Evolutionary conservation across 2,329 filamentous ascomycete genomes (phyloP).

Genomic region (Akanthomyces uredinophilus): DNA sequence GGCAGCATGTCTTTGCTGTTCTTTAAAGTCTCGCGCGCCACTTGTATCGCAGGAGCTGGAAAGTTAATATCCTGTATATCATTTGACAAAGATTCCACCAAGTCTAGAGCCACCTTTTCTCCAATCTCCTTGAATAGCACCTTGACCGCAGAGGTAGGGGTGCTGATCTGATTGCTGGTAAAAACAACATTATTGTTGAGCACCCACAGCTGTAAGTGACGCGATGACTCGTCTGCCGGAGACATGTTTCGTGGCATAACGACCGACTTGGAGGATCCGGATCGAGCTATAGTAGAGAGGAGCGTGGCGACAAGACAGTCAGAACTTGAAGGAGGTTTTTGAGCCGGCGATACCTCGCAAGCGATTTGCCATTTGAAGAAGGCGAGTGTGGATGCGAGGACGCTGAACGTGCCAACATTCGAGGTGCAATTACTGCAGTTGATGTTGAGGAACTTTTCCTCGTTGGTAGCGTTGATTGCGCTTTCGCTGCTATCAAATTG

Average conservation of each 20-base stretch:
- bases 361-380: slow-evolving; percentile 55
- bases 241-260: slow-evolving; percentile 33
- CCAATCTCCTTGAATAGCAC: slow-evolving; percentile 45
- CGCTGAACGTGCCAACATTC: slow-evolving; percentile 44
- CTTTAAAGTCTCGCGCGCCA: slow-evolving; percentile 39
- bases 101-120: slow-evolving; percentile 38
- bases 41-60: slow-evolving; percentile 44
- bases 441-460: slow-evolving; percentile 33
- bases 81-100: slow-evolving; percentile 47
- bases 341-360: slow-evolving; percentile 29
- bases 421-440: slow-evolving; percentile 41
- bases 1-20: slow-evolving; percentile 51
- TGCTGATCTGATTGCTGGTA: slow-evolving; percentile 30
- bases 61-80: slow-evolving; percentile 56
- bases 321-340: slow-evolving; percentile 33
- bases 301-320: slow-evolving; percentile 52
- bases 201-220: slow-evolving; percentile 48
- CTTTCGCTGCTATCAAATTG: slow-evolving; percentile 26
- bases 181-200: slow-evolving; percentile 52
- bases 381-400: slow-evolving; percentile 40
- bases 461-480: slow-evolving; percentile 22
- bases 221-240: not conserved
- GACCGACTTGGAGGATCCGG: slow-evolving; percentile 53
- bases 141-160: slow-evolving; percentile 42
- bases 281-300: slow-evolving; percentile 48